Percentiles rank a stretch among this genome's conserved stretches.
Evolutionary conservation across 352 stramenopile species (phyloP).

Genomic region (Phytophthora agathidicida): DNA sequence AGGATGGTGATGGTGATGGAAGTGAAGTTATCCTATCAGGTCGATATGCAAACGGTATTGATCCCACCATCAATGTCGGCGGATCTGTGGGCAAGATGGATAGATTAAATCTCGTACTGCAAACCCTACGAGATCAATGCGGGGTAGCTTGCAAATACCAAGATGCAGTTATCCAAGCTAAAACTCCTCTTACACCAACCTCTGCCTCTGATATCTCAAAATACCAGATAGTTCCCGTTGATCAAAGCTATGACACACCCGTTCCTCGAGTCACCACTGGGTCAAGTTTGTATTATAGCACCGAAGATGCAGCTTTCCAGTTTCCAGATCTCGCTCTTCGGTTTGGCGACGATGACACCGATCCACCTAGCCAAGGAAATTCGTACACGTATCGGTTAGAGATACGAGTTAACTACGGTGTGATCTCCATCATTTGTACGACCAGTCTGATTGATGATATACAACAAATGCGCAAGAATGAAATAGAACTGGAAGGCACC

Average conservation of each 20-base stretch:
- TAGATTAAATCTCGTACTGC: conserved; percentile 30
- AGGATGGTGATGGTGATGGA: conserved; percentile 63
- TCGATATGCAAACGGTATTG: conserved; percentile 51
- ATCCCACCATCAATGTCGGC: conserved; percentile 37
- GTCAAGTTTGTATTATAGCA: conserved; percentile 34
- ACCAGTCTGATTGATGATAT: not conserved
- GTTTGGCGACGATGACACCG: conserved; percentile 3
- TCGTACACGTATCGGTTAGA: conserved; percentile 24
- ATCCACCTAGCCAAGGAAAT: no score
- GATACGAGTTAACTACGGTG: conserved; percentile 28
- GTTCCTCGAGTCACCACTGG: conserved; percentile 37
- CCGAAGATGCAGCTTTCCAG: conserved; percentile 51
- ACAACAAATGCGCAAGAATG: not conserved
- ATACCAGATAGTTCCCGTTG: conserved; percentile 24
- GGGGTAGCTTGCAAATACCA: conserved; percentile 8
- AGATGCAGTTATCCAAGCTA: conserved; percentile 29
- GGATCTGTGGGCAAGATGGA: no score
- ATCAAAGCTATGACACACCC: conserved; percentile 28
- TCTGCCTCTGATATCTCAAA: conserved; percentile 18
- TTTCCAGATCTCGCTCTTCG: conserved; percentile 46
- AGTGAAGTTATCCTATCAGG: conserved; percentile 63
- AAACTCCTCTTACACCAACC: conserved; percentile 8
- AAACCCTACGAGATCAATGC: conserved; percentile 23
- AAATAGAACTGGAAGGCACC: conserved; percentile 13
- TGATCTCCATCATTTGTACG: conserved; percentile 4